phyloP scores from a whole-genome alignment of 1,284 basidiomycete genomes.

The Apiotrichum porosum region DNA sequence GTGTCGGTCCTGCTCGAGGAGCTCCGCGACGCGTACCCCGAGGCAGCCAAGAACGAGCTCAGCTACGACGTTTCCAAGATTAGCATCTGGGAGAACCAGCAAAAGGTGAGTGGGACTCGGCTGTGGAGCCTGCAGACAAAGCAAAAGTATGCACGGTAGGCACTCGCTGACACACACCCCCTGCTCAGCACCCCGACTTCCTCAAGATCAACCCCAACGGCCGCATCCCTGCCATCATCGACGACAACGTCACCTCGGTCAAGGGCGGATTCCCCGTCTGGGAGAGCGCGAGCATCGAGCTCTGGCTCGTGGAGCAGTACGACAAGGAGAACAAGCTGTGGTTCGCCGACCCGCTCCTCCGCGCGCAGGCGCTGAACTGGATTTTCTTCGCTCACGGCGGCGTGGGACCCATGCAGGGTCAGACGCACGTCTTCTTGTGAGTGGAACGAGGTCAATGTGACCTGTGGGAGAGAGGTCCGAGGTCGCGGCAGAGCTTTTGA shows the following conservation, averaged over 20 bases:
- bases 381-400: constrained; percentile 62
- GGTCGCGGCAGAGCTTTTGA: too few relatives aligned
- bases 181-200: constrained; percentile 57
- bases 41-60: constrained; percentile 42
- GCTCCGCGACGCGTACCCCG: constrained; percentile 58
- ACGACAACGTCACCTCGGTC: constrained; percentile 49
- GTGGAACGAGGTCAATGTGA: too few relatives aligned
- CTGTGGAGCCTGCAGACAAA: not conserved
- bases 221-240: constrained; percentile 56
- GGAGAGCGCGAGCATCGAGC: constrained; percentile 62
- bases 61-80: constrained; percentile 58
- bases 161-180: constrained; percentile 2
- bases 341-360: constrained; percentile 52
- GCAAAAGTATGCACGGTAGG: too few relatives aligned
- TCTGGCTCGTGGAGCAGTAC: constrained; percentile 62
- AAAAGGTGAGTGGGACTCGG: constrained; percentile 45
- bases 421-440: constrained; percentile 48
- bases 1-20: constrained; percentile 64
- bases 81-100: constrained; percentile 42
- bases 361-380: constrained; percentile 66
- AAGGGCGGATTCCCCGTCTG: constrained; percentile 58
- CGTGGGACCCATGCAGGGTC: constrained; percentile 53
- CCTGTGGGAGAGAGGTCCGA: too few relatives aligned
- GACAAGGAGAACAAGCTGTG: constrained; percentile 55
- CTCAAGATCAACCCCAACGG: constrained; percentile 63